phyloP scores from a whole-genome alignment of 495 filamentous ascomycete genomes.

The Hyaloscypha finlandica region DNA sequence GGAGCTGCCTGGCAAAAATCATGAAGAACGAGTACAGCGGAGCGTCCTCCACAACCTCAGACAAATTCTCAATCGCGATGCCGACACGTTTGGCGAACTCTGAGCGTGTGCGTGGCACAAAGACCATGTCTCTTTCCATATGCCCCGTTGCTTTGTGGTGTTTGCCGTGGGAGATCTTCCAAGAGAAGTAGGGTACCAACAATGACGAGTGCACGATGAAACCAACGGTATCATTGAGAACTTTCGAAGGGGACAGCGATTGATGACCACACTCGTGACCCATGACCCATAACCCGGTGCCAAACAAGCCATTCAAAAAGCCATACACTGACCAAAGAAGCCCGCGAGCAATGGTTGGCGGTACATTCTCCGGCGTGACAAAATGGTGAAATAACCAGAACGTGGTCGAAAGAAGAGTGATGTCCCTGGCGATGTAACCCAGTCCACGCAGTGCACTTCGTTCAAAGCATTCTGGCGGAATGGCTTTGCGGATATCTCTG shows the following conservation, averaged over 20 bases:
- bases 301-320: slow-evolving; percentile 70
- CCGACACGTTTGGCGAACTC: no score
- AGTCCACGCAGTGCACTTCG: slow-evolving; percentile 61
- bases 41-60: no score
- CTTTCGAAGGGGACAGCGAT: slow-evolving; percentile 76
- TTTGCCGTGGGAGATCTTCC: slow-evolving; percentile 88
- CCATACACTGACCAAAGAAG: no score
- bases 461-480: slow-evolving; percentile 77
- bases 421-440: slow-evolving; percentile 67
- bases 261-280: slow-evolving; percentile 88
- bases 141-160: slow-evolving; percentile 94
- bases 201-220: slow-evolving; percentile 79
- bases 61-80: no score
- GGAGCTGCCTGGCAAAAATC: no score
- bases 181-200: slow-evolving; percentile 84
- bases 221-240: slow-evolving; percentile 77
- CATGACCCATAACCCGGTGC: slow-evolving; percentile 78
- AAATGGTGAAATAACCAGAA: slow-evolving; percentile 67
- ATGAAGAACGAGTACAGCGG: no score
- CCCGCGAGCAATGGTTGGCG: no score
- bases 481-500: slow-evolving; percentile 76
- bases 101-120: no score
- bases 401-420: slow-evolving; percentile 56
- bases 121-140: slow-evolving; percentile 94
- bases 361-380: slow-evolving; percentile 57